Evolutionary conservation across 805 yeast species (phyloP).

Genomic region (Kazachstania taianensis): DNA sequence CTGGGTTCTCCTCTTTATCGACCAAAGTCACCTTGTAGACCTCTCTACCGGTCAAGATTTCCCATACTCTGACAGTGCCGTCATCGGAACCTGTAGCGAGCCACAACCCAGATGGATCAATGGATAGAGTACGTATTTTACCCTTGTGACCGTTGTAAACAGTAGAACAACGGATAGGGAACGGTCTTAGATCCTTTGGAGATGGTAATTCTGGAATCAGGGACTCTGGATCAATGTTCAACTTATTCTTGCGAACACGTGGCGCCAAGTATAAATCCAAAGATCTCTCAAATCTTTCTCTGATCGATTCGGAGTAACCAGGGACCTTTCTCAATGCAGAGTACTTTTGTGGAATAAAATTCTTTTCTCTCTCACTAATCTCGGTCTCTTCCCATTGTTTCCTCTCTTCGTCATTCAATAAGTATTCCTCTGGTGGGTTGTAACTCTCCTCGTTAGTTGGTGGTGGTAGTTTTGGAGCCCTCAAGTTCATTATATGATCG

Average conservation of each 20-base stretch:
- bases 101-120: conserved; percentile 89
- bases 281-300: conserved; percentile 91
- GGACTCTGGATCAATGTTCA: conserved; percentile 92
- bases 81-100: conserved; percentile 97
- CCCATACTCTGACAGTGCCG: conserved; percentile 95
- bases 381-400: conserved; percentile 60
- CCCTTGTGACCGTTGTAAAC: conserved; percentile 75
- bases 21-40: conserved; percentile 54
- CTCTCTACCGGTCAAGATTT: conserved; percentile 88
- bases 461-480: conserved; percentile 93
- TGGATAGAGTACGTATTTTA: conserved; percentile 67
- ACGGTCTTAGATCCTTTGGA: conserved; percentile 92
- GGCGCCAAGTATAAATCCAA: conserved; percentile 93
- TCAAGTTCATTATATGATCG: conserved; percentile 81
- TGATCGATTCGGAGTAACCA: conserved; percentile 73
- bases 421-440: conserved; percentile 94
- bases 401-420: conserved; percentile 68
- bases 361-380: conserved; percentile 67
- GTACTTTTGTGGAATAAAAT: conserved; percentile 75
- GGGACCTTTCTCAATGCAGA: conserved; percentile 83
- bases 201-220: conserved; percentile 93
- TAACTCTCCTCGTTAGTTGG: conserved; percentile 95
- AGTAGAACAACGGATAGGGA: conserved; percentile 87
- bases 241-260: conserved; percentile 80
- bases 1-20: conserved; percentile 44